Conservation (phyloP, 2,329 filamentous ascomycete species). For the Lachnellula cervina region DNA sequence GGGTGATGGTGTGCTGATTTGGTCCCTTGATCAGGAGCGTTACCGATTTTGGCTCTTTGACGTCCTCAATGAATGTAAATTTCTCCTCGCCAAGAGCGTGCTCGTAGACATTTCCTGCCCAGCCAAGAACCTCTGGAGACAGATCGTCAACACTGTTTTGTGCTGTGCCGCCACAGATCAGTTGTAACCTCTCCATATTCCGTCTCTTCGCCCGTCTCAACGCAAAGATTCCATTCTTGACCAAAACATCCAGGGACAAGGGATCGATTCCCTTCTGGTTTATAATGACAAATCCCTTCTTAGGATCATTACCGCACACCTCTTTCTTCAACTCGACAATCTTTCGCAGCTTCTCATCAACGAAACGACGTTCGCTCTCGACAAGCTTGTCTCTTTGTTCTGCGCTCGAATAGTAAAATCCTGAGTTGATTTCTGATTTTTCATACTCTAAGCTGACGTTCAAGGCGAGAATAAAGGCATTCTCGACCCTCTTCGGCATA, state of each 20-base stretch:
- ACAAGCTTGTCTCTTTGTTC: conserved; percentile 97
- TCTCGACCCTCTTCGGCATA: conserved; percentile 95
- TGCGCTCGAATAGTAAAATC: conserved; percentile 97
- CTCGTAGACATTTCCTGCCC: conserved; percentile 95
- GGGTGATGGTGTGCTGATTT: conserved; percentile 92
- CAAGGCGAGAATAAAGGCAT: conserved; percentile 89
- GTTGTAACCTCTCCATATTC: conserved; percentile 97
- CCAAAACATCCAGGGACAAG: conserved; percentile 87
- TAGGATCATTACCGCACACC: conserved; percentile 86
- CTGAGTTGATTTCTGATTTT: conserved; percentile 98
- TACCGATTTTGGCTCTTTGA: conserved; percentile 97
- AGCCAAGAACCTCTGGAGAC: conserved; percentile 81
- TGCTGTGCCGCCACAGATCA: conserved; percentile 83
- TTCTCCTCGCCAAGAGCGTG: conserved; percentile 98
- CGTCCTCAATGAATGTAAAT: conserved; percentile 97
- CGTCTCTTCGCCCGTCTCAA: conserved; percentile 91
- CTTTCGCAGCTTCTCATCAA: conserved; percentile 94
- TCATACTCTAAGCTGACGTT: conserved; percentile 98
- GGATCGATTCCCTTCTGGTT: conserved; percentile 99
- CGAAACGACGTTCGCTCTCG: conserved; percentile 91
- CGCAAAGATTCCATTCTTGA: conserved; percentile 96
- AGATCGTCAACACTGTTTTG: conserved; percentile 98
- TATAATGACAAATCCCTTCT: conserved; percentile 95
- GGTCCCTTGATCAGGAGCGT: conserved; percentile 97
- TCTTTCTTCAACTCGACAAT: conserved; percentile 98